Evolutionary conservation across 2,329 filamentous ascomycete species (phyloP).

Genomic region (Paraphoma sp.): DNA sequence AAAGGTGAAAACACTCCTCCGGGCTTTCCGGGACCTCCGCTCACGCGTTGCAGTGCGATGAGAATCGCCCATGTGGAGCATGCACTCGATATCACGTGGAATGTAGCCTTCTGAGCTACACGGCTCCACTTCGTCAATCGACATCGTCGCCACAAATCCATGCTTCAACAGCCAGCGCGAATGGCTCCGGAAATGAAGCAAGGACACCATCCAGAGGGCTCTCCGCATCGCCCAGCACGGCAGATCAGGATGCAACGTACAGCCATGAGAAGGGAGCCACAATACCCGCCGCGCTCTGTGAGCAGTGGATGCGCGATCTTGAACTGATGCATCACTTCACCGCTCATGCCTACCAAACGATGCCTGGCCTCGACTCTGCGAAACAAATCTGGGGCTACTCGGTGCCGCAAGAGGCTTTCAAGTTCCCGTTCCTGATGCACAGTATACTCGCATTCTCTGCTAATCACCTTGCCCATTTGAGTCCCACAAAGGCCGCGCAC

Average conservation of each 20-base stretch:
- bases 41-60: conserved; percentile 33
- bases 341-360: conserved; percentile 27
- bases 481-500: conserved; percentile 22
- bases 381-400: conserved; percentile 41
- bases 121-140: conserved; percentile 1
- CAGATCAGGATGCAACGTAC: background rate
- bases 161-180: background rate
- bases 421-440: conserved; percentile 47
- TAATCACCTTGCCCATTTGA: conserved; percentile 41
- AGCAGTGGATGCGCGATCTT: conserved; percentile 33
- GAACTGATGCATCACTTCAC: conserved; percentile 41
- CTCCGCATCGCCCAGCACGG: conserved; percentile 7
- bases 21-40: background rate
- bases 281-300: background rate
- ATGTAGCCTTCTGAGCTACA: conserved; percentile 31
- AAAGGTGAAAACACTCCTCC: conserved; percentile 20
- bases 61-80: conserved; percentile 35
- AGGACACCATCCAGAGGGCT: conserved; percentile 2
- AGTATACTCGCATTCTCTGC: conserved; percentile 48
- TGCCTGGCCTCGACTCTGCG: conserved; percentile 29
- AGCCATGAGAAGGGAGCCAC: background rate
- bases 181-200: background rate
- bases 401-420: conserved; percentile 43
- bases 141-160: conserved; percentile 2
- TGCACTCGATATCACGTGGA: conserved; percentile 36